Percentiles rank a stretch among this genome's conserved stretches.
These are phyloP conservation scores for Eimeria praecox DNA, from an alignment of 169 alveolate genomes.

Conservation along the genomic window DNA sequence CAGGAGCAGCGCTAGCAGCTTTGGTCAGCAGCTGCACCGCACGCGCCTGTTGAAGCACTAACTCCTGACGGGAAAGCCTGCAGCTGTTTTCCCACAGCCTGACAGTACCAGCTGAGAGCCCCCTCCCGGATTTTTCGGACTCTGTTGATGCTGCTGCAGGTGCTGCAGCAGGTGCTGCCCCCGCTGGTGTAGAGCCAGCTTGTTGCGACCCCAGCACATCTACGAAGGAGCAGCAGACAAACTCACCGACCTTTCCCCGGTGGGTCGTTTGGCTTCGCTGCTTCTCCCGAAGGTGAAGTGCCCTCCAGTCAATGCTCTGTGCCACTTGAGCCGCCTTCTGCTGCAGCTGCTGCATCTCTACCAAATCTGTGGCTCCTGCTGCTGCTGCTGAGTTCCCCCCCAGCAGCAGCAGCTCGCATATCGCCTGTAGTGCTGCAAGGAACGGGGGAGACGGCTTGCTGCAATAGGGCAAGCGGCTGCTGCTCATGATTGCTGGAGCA, in stretches of 20 bases:
- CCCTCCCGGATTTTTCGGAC: background rate
- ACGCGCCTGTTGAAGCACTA: conserved; percentile 66
- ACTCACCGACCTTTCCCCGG: background rate
- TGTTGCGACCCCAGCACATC: conserved; percentile 31
- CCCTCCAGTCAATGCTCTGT: conserved; percentile 20
- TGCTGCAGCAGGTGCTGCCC: conserved; percentile 13
- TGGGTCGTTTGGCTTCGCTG: background rate
- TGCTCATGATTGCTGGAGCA: conserved; percentile 21
- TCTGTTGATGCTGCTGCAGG: background rate
- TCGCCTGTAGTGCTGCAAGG: conserved; percentile 58
- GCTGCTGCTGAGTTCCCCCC: conserved; percentile 8
- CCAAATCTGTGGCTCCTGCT: background rate
- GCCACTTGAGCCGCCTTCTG: conserved; percentile 23
- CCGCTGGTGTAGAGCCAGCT: background rate
- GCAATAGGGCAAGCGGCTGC: conserved; percentile 56
- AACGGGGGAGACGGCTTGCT: conserved; percentile 50
- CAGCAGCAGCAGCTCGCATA: conserved; percentile 70
- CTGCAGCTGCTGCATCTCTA: conserved; percentile 33
- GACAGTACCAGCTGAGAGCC: conserved; percentile 5
- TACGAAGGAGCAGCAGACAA: conserved; percentile 19
- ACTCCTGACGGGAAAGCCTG: conserved; percentile 39
- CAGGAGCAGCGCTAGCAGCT: conserved; percentile 28
- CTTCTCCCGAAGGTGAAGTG: background rate
- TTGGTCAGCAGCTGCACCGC: conserved; percentile 64
- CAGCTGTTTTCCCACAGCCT: conserved; percentile 59